A percentile compares a stretch with the other conserved stretches of the same genome.
These are phyloP conservation scores for Aureobasidium namibiae DNA, from an alignment of 2,329 filamentous ascomycete species.

Conservation along the genomic window DNA sequence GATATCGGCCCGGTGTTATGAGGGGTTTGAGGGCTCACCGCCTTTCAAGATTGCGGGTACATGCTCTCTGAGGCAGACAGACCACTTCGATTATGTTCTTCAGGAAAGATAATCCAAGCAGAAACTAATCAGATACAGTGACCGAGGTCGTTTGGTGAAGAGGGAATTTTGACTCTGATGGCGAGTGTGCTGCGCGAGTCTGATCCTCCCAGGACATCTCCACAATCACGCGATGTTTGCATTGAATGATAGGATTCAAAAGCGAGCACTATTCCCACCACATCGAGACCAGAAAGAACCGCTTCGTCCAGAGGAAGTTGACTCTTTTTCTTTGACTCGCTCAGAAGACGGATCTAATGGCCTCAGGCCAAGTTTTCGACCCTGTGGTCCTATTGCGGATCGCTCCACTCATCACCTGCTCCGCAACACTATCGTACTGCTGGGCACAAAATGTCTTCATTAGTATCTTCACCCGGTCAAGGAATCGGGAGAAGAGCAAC, in stretches of 20 bases:
- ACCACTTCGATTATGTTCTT: not conserved
- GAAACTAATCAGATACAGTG: no score
- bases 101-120: not conserved
- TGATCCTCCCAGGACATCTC: not conserved
- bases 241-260: not conserved
- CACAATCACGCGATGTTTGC: not conserved
- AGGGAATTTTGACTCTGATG: not conserved
- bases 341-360: not conserved
- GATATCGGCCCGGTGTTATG: slow-evolving; percentile 1
- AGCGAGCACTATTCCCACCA: not conserved
- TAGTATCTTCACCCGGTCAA: not conserved
- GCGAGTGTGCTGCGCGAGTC: not conserved
- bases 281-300: not conserved
- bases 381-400: not conserved
- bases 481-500: slow-evolving; percentile 1
- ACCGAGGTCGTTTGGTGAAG: not conserved
- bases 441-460: slow-evolving; percentile 6
- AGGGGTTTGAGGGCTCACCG: not conserved
- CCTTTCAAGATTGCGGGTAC: not conserved
- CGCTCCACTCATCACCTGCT: slow-evolving; percentile 1
- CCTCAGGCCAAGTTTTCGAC: not conserved
- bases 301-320: no score
- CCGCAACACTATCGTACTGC: not conserved
- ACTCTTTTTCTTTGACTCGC: not conserved
- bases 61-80: not conserved